A percentile compares a stretch with the other conserved stretches of the same genome.
phyloP scores from a whole-genome alignment of 495 filamentous ascomycete species.

The Podospora comata region DNA sequence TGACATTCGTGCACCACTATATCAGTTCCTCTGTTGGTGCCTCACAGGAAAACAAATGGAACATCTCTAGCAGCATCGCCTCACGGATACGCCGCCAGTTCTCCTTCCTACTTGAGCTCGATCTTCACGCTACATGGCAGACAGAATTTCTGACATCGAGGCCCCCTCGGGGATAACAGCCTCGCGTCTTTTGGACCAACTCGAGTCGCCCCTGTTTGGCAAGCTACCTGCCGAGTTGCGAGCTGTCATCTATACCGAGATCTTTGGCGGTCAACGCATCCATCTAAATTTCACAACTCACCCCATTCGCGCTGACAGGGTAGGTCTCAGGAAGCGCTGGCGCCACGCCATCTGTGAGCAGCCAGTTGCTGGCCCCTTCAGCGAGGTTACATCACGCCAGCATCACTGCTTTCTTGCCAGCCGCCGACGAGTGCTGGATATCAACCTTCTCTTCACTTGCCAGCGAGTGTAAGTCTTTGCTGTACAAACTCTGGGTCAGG shows the following conservation, averaged over 20 bases:
- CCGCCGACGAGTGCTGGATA: constrained; percentile 13
- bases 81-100: background rate
- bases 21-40: background rate
- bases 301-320: constrained; percentile 17
- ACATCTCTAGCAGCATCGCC: background rate
- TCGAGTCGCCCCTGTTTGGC: constrained; percentile 16
- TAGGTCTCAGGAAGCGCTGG: constrained; percentile 18
- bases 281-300: constrained; percentile 21
- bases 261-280: constrained; percentile 15
- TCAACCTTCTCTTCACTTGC: constrained; percentile 17
- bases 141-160: background rate
- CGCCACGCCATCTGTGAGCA: constrained; percentile 19
- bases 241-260: constrained; percentile 12
- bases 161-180: background rate
- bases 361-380: background rate
- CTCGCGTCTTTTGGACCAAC: constrained; percentile 4
- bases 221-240: constrained; percentile 20
- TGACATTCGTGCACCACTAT: background rate
- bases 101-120: background rate
- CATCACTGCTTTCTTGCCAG: constrained; percentile 16
- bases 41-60: background rate
- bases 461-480: constrained; percentile 16
- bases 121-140: background rate
- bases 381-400: background rate
- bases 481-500: background rate